Evolutionary conservation across 2,329 filamentous ascomycete genomes (phyloP).

Genomic region (Colletotrichum somersetense): DNA sequence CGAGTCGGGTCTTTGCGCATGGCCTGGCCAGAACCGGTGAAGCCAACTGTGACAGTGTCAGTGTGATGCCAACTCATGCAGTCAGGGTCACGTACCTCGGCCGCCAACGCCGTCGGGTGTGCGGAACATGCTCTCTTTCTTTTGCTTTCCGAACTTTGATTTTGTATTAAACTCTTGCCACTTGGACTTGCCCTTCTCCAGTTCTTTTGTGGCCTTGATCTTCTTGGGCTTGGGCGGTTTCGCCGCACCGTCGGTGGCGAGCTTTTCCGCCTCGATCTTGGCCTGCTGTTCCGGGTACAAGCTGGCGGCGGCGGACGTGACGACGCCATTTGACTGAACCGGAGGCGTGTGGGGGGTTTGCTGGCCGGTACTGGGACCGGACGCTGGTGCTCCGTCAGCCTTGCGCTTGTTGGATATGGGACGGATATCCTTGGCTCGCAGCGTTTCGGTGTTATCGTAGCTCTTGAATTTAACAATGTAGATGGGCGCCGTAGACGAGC

Average conservation of each 20-base stretch:
- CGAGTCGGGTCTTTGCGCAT: constrained; percentile 94
- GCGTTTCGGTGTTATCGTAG: constrained; percentile 86
- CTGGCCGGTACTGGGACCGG: constrained; percentile 53
- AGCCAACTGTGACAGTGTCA: constrained; percentile 76
- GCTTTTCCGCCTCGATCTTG: constrained; percentile 70
- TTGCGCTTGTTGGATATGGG: constrained; percentile 87
- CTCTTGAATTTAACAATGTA: constrained; percentile 97
- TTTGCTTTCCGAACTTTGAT: constrained; percentile 76
- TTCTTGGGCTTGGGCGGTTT: constrained; percentile 88
- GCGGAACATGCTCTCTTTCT: constrained; percentile 98
- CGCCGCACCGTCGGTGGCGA: constrained; percentile 72
- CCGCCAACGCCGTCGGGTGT: constrained; percentile 89
- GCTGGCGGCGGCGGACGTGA: constrained; percentile 68
- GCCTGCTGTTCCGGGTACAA: constrained; percentile 65
- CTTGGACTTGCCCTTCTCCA: constrained; percentile 91
- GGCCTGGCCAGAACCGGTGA: constrained; percentile 92
- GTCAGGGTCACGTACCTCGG: constrained; percentile 72
- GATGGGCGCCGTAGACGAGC: constrained; percentile 89
- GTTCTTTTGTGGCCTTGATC: constrained; percentile 89
- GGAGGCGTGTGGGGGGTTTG: constrained; percentile 57
- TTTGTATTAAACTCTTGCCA: constrained; percentile 95
- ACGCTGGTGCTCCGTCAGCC: constrained; percentile 78
- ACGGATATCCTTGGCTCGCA: constrained; percentile 85
- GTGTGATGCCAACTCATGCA: constrained; percentile 15
- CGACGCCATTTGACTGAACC: constrained; percentile 57